Evolutionary conservation across 306 rosid species (phyloP).

Genomic region (Vigna mungo): DNA sequence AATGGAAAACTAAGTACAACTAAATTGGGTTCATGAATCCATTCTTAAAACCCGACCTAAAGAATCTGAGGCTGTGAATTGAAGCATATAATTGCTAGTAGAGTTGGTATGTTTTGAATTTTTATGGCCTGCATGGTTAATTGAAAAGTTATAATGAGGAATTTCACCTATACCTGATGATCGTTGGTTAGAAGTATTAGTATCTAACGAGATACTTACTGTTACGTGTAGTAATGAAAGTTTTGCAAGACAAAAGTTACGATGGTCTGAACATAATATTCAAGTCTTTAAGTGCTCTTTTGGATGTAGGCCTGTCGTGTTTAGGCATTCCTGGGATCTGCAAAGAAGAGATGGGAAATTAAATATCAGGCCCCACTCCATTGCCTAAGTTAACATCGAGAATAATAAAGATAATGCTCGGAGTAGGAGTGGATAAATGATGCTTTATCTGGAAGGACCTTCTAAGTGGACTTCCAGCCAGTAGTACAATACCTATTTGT

Average conservation of each 20-base stretch:
- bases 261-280: background rate
- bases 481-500: background rate
- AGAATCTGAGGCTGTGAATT: slow-evolving; percentile 1
- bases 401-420: background rate
- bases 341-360: background rate
- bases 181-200: background rate
- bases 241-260: background rate
- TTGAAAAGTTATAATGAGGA: slow-evolving; percentile 6
- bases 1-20: background rate
- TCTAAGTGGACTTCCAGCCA: background rate
- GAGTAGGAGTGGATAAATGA: background rate
- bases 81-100: slow-evolving; percentile 21
- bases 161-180: background rate
- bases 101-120: background rate
- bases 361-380: background rate
- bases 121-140: background rate
- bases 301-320: background rate
- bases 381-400: background rate
- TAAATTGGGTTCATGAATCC: background rate
- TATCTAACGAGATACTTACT: slow-evolving; percentile 8
- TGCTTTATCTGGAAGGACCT: background rate
- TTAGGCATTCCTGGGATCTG: background rate
- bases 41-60: slow-evolving; percentile 9
- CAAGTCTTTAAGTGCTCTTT: background rate
- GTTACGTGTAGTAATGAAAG: background rate